These are phyloP conservation scores for Stemphylium lycopersici DNA, from an alignment of 2,329 filamentous ascomycete genomes.

Conservation along the genomic window DNA sequence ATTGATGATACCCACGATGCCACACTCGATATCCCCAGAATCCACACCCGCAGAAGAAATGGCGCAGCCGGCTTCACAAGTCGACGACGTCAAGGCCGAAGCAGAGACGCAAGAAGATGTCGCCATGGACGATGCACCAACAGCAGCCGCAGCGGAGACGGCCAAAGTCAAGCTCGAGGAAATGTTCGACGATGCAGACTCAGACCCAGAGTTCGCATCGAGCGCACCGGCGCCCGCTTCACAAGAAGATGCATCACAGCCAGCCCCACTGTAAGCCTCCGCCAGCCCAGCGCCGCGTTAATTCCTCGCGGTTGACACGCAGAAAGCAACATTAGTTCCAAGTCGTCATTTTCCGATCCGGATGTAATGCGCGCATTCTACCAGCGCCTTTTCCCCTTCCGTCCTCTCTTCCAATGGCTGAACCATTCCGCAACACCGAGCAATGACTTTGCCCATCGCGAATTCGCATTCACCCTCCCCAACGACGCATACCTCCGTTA, in stretches of 20 bases:
- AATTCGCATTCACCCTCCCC: slow-evolving; percentile 94
- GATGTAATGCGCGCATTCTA: slow-evolving; percentile 94
- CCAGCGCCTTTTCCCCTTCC: slow-evolving; percentile 92
- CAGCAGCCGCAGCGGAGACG: slow-evolving; percentile 36
- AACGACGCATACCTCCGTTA: slow-evolving; percentile 94
- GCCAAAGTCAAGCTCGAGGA: slow-evolving; percentile 58
- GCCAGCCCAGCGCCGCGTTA: background rate
- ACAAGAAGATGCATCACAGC: slow-evolving; percentile 47
- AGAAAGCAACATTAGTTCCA: slow-evolving; percentile 46
- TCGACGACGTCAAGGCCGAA: slow-evolving; percentile 36
- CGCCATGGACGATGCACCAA: slow-evolving; percentile 40
- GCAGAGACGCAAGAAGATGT: slow-evolving; percentile 40
- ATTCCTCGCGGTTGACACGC: slow-evolving; percentile 21
- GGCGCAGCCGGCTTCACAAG: slow-evolving; percentile 48
- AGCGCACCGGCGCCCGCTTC: slow-evolving; percentile 56
- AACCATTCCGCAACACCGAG: slow-evolving; percentile 89
- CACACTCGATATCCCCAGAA: slow-evolving; percentile 53
- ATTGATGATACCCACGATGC: slow-evolving; percentile 45
- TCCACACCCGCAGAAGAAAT: slow-evolving; percentile 49
- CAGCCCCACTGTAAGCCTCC: slow-evolving; percentile 48
- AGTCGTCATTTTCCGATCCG: slow-evolving; percentile 66
- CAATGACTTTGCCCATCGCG: slow-evolving; percentile 87
- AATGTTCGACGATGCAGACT: slow-evolving; percentile 64
- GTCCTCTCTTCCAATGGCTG: slow-evolving; percentile 95
- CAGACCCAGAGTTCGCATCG: slow-evolving; percentile 64